A percentile compares a stretch with the other conserved stretches of the same genome.
phyloP scores from a whole-genome alignment of 2,329 filamentous ascomycete species.

The Paecilomyces formosus region DNA sequence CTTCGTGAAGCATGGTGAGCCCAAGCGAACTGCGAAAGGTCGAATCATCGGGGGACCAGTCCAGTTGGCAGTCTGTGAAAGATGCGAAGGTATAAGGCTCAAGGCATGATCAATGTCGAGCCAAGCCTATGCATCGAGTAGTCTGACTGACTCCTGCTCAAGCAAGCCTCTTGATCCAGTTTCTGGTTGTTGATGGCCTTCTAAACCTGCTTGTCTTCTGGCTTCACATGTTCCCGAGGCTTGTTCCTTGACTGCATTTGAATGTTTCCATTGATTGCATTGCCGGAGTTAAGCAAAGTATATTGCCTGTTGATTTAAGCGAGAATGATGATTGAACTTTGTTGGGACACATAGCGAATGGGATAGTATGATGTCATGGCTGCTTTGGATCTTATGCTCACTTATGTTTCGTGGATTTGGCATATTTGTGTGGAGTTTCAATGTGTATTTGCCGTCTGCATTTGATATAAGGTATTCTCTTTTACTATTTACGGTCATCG shows the following conservation, averaged over 20 bases:
- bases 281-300: background rate
- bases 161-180: background rate
- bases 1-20: slow-evolving; percentile 52
- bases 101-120: slow-evolving; percentile 41
- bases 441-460: background rate
- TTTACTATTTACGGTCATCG: background rate
- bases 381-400: background rate
- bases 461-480: background rate
- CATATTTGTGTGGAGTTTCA: background rate
- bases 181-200: background rate
- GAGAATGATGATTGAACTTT: background rate
- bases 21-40: slow-evolving; percentile 37
- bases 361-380: background rate
- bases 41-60: slow-evolving; percentile 40
- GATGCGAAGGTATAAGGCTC: slow-evolving; percentile 54
- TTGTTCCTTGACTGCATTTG: background rate
- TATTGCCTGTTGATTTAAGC: background rate
- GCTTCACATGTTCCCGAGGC: background rate
- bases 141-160: background rate
- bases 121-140: background rate
- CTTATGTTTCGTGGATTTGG: background rate
- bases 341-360: background rate
- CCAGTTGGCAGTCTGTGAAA: slow-evolving; percentile 55
- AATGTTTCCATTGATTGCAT: background rate
- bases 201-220: background rate